Evolutionary conservation across 768 basidiomycete genomes (phyloP).

Genomic region (Fomitopsis pulvina): DNA sequence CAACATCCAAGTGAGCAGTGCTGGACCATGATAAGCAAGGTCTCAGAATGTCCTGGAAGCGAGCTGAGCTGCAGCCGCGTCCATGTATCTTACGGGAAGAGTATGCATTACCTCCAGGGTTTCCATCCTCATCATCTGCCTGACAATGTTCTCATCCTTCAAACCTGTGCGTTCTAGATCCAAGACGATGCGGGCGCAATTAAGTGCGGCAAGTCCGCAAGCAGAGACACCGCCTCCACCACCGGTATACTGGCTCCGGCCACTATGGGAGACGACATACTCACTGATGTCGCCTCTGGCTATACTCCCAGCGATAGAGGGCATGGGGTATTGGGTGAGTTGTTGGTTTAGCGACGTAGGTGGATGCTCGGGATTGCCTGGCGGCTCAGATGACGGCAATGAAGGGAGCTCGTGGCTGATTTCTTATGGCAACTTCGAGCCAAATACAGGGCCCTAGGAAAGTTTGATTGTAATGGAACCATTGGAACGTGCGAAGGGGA

Average conservation of each 20-base stretch:
- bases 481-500: no score
- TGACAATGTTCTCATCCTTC: slow-evolving; percentile 24
- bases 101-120: slow-evolving; percentile 29
- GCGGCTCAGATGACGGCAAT: no score
- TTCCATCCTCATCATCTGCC: slow-evolving; percentile 26
- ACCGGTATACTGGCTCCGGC: slow-evolving; percentile 48
- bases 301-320: no score
- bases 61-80: no score
- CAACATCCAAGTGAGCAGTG: slow-evolving; percentile 48
- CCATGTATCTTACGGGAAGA: no score
- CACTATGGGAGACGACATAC: slow-evolving; percentile 37
- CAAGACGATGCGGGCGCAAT: slow-evolving; percentile 50
- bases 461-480: no score
- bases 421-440: no score
- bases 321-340: no score
- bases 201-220: slow-evolving; percentile 63
- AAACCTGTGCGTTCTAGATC: slow-evolving; percentile 27
- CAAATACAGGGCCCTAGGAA: no score
- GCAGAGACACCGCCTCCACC: slow-evolving; percentile 39
- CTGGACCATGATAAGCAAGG: slow-evolving; percentile 54
- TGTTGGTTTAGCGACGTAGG: no score
- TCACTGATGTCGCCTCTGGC: slow-evolving; percentile 4
- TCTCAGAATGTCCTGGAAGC: slow-evolving; percentile 43
- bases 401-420: no score
- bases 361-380: no score